Evolutionary conservation across 148 eudicot genomes (phyloP).

Genomic region (Chenopodium berlandieri): DNA sequence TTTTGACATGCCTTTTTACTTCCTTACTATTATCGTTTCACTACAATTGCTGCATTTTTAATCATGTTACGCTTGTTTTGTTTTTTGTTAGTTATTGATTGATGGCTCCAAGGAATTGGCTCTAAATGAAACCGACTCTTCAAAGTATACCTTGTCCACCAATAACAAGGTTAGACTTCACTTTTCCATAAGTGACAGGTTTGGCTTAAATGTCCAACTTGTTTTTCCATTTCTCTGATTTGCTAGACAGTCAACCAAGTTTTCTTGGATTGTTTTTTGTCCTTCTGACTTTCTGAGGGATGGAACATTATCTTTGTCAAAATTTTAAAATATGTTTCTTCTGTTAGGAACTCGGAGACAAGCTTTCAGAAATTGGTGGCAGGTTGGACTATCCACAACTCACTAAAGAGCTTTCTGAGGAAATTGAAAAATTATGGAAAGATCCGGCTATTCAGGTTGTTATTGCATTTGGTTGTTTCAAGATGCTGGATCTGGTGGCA

Average conservation of each 20-base stretch:
- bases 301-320: neutral
- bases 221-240: no score
- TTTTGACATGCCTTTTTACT: neutral
- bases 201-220: no score
- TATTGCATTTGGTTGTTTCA: conserved; percentile 6
- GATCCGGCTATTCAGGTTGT: conserved; percentile 90
- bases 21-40: no score
- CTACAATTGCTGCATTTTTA: neutral
- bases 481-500: neutral
- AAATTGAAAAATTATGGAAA: conserved; percentile 76
- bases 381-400: conserved; percentile 77
- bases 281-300: neutral
- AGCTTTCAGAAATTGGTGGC: conserved; percentile 79
- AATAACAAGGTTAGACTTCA: conserved; percentile 59
- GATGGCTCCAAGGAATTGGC: conserved; percentile 85
- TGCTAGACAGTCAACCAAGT: no score
- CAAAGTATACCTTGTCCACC: conserved; percentile 60
- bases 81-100: conserved; percentile 58
- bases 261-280: no score
- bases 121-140: conserved; percentile 54
- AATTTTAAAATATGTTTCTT: conserved; percentile 17
- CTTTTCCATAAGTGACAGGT: neutral
- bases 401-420: conserved; percentile 62
- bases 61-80: neutral
- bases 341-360: conserved; percentile 74